Evolutionary conservation across 805 yeast species (phyloP), one percentile per base, ranked within the genome.

Genomic region (Candida caryicola): DNA sequence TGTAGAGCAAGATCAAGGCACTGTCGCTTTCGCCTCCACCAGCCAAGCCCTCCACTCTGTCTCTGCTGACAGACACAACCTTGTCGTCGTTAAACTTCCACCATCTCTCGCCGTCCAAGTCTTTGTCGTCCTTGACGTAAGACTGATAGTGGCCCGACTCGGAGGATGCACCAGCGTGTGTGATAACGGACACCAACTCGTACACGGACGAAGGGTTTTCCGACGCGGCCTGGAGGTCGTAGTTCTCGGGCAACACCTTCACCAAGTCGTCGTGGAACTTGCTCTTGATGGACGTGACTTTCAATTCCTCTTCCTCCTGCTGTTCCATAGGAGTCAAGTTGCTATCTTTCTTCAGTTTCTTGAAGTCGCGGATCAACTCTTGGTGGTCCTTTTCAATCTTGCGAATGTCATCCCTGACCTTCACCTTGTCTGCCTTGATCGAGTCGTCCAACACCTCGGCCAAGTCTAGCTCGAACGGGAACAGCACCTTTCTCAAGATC

Each of bases 11-110:
- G 39, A 93, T 82, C 60, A 93, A 76, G 2, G 99, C 99, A 54
- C 93, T 81, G 62, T 93, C 99, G 51, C 95, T 80, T 67, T 95
- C 99, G 41, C 98, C 97, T 40, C 99, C 99, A 31, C 99, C 99
- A 4, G 97, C 85, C 49, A 93, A 73, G 40, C 76, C 62, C 60
- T 89, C 96, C 44, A 93, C 80, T 56, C 79, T 87, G 36, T 89
- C 93, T 55, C 79, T 84, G 45, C 74, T 79, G n/a, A 90, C 89
- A 29, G 73, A 66, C 5, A 78, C 69, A 13, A 93, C 95, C 57
- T 83, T 83, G 64, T 90, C 96, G 62, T 93, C 99, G 59, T 93
- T 89, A 66, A 87, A 93, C 62, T 82, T 82, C 83, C 86, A 91
- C 99, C 99, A 93, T 46, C 71, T 75, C 34, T 84, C 81, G 23